A percentile compares a stretch with the other conserved stretches of the same genome.
phyloP scores from a whole-genome alignment of 2,329 filamentous ascomycete species.

The Penicillium concentricum region DNA sequence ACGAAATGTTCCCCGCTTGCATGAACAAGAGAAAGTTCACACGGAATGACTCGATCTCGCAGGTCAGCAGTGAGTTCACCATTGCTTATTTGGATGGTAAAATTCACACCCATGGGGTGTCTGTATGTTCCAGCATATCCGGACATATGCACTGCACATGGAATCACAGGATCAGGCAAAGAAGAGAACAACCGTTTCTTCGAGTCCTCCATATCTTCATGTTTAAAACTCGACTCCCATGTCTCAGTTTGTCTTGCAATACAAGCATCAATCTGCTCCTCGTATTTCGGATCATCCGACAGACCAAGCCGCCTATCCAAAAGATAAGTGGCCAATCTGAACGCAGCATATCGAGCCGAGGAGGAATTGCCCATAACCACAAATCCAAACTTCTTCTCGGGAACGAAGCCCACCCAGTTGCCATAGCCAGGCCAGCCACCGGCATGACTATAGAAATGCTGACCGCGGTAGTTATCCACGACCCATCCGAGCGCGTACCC shows the following conservation, averaged over 20 bases:
- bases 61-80: slow-evolving; percentile 11
- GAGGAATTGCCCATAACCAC: slow-evolving; percentile 23
- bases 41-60: slow-evolving; percentile 9
- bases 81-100: slow-evolving; percentile 3
- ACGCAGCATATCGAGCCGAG: background rate
- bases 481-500: slow-evolving; percentile 25
- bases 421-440: slow-evolving; percentile 24
- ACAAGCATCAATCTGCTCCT: slow-evolving; percentile 6
- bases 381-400: slow-evolving; percentile 22
- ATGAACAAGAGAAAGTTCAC: slow-evolving; percentile 13
- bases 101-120: slow-evolving; percentile 6
- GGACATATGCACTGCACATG: slow-evolving; percentile 12
- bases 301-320: slow-evolving; percentile 17
- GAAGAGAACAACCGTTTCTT: slow-evolving; percentile 14
- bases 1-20: slow-evolving; percentile 23
- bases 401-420: slow-evolving; percentile 22
- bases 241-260: background rate
- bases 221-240: background rate
- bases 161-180: slow-evolving; percentile 5
- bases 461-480: slow-evolving; percentile 20
- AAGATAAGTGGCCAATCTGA: slow-evolving; percentile 6
- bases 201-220: background rate
- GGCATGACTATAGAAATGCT: slow-evolving; percentile 20
- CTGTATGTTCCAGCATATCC: slow-evolving; percentile 19
- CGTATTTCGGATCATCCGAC: background rate